A percentile compares a stretch with the other conserved stretches of the same genome.
phyloP scores from a whole-genome alignment of 768 basidiomycete genomes.

The Boletus sensibilis region DNA sequence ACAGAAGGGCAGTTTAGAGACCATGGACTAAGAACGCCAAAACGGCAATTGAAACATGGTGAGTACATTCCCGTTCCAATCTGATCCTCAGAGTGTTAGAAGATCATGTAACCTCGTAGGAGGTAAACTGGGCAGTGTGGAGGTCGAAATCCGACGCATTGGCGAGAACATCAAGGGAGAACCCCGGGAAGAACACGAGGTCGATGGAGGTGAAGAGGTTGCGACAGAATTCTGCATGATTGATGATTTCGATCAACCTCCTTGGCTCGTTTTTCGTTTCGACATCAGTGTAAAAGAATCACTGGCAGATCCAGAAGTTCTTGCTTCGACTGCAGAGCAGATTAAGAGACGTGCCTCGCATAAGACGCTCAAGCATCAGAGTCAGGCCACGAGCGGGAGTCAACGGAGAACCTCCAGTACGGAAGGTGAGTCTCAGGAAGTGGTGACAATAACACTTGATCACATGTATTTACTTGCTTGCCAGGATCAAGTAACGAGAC shows the following conservation, averaged over 20 bases:
- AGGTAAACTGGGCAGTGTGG: conserved; percentile 10
- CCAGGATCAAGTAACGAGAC: background rate
- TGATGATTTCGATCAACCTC: conserved; percentile 9
- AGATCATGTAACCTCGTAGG: background rate
- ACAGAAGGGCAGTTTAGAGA: background rate
- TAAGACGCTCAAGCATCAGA: background rate
- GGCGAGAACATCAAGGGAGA: conserved; percentile 7
- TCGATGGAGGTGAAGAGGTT: background rate
- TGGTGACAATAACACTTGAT: background rate
- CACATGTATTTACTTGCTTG: background rate
- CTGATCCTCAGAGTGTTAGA: background rate
- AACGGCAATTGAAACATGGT: background rate
- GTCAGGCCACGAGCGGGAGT: background rate
- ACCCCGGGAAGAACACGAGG: background rate
- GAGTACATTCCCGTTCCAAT: background rate
- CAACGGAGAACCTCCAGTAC: background rate
- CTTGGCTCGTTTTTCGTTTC: conserved; percentile 16
- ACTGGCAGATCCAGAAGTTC: background rate
- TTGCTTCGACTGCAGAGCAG: background rate
- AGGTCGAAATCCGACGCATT: conserved; percentile 20
- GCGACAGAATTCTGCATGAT: conserved; percentile 8
- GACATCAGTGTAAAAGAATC: conserved; percentile 1
- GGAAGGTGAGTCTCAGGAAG: background rate
- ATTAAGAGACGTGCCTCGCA: background rate
- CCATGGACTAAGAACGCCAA: conserved; percentile 12